Percentiles rank a stretch among this genome's conserved stretches.
phyloP scores from a whole-genome alignment of 2,329 filamentous ascomycete species.

The Knufia petricola region DNA sequence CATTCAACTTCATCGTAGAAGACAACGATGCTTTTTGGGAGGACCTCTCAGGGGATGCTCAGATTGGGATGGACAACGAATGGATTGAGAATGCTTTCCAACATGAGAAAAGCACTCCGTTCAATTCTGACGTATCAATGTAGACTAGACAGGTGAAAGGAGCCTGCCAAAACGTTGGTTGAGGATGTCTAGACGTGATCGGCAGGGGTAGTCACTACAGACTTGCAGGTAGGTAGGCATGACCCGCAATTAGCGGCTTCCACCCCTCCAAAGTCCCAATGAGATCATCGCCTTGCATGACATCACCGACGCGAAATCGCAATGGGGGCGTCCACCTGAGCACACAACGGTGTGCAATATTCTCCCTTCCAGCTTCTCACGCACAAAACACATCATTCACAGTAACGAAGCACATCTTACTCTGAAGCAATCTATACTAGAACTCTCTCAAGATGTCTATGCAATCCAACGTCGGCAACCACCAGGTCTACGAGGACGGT shows the following conservation, averaged over 20 bases:
- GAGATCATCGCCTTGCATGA: conserved; percentile 6
- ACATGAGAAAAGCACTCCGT: background rate
- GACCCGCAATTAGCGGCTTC: no score
- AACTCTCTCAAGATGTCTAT: conserved; percentile 34
- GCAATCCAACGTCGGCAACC: conserved; percentile 60
- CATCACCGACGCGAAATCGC: background rate
- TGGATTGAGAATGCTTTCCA: conserved; percentile 25
- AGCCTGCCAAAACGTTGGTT: no score
- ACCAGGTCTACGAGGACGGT: conserved; percentile 60
- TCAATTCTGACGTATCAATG: background rate
- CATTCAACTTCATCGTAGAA: conserved; percentile 28
- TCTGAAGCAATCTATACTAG: background rate
- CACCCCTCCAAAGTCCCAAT: background rate
- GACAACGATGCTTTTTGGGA: conserved; percentile 35
- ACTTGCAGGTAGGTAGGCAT: no score
- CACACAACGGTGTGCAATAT: background rate
- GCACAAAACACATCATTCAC: background rate
- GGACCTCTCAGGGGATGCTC: conserved; percentile 31
- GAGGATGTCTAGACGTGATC: no score
- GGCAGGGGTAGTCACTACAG: background rate
- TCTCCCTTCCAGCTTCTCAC: background rate
- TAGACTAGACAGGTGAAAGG: background rate
- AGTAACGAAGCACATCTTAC: background rate
- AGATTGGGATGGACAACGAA: conserved; percentile 35
- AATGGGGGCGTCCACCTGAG: no score